phyloP scores from a whole-genome alignment of 208 protist species.

The Borovskyia barvae region DNA sequence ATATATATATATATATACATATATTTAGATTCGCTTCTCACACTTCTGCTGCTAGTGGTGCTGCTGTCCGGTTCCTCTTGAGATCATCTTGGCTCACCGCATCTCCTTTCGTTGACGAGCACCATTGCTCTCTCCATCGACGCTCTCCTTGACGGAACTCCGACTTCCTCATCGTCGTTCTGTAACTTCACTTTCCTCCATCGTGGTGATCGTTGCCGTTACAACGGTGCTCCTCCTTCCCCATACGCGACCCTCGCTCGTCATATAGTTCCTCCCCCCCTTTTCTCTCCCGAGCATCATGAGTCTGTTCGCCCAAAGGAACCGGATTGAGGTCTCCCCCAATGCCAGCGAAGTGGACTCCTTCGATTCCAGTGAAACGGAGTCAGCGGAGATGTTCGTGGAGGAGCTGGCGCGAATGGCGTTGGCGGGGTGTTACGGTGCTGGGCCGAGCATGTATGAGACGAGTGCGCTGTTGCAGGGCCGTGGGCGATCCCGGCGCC shows the following conservation, averaged over 20 bases:
- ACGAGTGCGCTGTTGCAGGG: conserved; percentile 19
- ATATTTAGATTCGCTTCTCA: too few relatives aligned
- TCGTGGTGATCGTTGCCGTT: too few relatives aligned
- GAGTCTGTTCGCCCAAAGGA: conserved; percentile 50
- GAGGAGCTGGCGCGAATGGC: conserved; percentile 25
- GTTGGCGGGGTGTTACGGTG: conserved; percentile 25
- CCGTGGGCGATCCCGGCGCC: conserved; percentile 14
- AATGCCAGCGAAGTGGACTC: conserved; percentile 28
- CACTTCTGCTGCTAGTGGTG: too few relatives aligned
- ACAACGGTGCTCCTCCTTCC: too few relatives aligned
- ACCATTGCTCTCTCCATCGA: too few relatives aligned
- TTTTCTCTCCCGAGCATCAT: conserved; percentile 12
- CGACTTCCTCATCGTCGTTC: too few relatives aligned
- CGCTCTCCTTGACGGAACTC: too few relatives aligned
- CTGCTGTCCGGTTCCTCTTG: too few relatives aligned
- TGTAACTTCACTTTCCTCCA: too few relatives aligned
- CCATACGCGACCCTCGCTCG: not conserved
- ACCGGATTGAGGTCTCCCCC: conserved; percentile 33
- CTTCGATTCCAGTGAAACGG: conserved; percentile 21
- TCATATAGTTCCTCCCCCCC: not conserved
- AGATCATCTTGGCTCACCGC: too few relatives aligned
- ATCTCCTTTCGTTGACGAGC: too few relatives aligned
- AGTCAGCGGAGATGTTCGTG: conserved; percentile 38
- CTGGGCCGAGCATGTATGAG: conserved; percentile 12
- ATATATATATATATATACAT: too few relatives aligned